A percentile compares a stretch with the other conserved stretches of the same genome.
These are phyloP conservation scores for Geosmithia flava DNA, from an alignment of 2,329 filamentous ascomycete species.

Conservation along the genomic window DNA sequence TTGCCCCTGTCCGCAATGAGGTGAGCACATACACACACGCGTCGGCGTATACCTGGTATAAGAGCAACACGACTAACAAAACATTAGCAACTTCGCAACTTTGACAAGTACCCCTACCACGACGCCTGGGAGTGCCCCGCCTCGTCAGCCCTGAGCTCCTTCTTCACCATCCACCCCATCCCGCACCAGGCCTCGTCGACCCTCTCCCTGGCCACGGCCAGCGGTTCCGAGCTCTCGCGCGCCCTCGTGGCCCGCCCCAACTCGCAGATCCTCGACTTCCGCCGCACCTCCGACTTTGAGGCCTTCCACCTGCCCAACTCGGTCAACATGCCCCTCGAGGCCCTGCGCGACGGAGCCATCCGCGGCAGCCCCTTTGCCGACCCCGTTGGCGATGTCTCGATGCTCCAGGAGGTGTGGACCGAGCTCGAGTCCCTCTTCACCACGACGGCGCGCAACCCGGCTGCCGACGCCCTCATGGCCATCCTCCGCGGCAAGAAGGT, in stretches of 20 bases:
- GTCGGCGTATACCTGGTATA: not conserved
- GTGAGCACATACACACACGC: conserved; percentile 4
- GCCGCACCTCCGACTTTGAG: conserved; percentile 26
- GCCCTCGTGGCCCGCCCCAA: conserved; percentile 7
- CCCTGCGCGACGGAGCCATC: conserved; percentile 7
- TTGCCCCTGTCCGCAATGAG: conserved; percentile 32
- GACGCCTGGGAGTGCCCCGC: conserved; percentile 36
- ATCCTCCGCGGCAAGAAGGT: conserved; percentile 20
- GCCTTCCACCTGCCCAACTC: conserved; percentile 28
- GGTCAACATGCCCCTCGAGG: conserved; percentile 28
- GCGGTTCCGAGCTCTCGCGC: not conserved
- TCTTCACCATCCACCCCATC: conserved; percentile 7
- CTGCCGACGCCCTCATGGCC: conserved; percentile 5
- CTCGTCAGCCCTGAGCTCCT: conserved; percentile 20
- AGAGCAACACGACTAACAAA: not conserved
- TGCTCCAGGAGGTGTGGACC: conserved; percentile 34
- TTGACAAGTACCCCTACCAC: conserved; percentile 39
- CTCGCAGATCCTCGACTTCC: conserved; percentile 29
- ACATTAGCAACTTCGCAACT: conserved; percentile 25
- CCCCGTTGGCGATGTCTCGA: conserved; percentile 22
- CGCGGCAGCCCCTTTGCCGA: conserved; percentile 32
- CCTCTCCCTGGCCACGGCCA: not conserved
- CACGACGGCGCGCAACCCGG: conserved; percentile 2
- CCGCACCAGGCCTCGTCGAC: conserved; percentile 12
- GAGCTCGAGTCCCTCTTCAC: conserved; percentile 7